Evolutionary conservation across 78 protist genomes (phyloP).

Genomic region (Carpediemonas membranifera): DNA sequence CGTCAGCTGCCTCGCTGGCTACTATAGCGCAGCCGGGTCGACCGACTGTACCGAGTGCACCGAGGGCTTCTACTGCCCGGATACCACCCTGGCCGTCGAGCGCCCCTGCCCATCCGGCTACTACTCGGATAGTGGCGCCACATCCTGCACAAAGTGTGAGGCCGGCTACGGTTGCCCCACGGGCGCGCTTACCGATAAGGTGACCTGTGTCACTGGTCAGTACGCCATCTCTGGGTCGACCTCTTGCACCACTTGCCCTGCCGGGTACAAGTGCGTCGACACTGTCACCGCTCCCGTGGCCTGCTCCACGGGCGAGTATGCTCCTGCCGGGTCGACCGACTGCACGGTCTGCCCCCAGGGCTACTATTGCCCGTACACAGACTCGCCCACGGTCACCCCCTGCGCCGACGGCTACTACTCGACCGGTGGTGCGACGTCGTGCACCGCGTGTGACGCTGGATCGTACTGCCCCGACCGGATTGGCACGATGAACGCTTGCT

Average conservation of each 20-base stretch:
- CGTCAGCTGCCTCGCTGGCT: neutral
- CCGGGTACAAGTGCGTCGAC: neutral
- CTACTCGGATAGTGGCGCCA: neutral
- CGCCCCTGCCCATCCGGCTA: conserved; percentile 9
- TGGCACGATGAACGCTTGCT: conserved; percentile 10
- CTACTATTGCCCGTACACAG: neutral
- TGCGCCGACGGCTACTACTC: conserved; percentile 16
- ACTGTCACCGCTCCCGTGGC: neutral
- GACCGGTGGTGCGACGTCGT: neutral
- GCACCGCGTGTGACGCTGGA: conserved; percentile 30
- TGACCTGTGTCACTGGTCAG: neutral
- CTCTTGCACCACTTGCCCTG: neutral
- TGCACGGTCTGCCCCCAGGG: conserved; percentile 5
- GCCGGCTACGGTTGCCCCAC: conserved; percentile 17
- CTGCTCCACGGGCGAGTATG: neutral
- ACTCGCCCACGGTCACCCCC: neutral
- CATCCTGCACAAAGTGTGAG: neutral
- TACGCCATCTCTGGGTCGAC: neutral
- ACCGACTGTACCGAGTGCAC: conserved; percentile 27
- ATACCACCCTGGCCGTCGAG: neutral
- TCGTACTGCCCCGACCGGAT: neutral
- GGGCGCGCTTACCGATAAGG: neutral
- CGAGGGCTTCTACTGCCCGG: conserved; percentile 28
- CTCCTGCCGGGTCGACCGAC: neutral
- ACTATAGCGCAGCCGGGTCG: neutral